Evolutionary conservation across 495 filamentous ascomycete species (phyloP).

Genomic region (Rostrohypoxylon terebratum): DNA sequence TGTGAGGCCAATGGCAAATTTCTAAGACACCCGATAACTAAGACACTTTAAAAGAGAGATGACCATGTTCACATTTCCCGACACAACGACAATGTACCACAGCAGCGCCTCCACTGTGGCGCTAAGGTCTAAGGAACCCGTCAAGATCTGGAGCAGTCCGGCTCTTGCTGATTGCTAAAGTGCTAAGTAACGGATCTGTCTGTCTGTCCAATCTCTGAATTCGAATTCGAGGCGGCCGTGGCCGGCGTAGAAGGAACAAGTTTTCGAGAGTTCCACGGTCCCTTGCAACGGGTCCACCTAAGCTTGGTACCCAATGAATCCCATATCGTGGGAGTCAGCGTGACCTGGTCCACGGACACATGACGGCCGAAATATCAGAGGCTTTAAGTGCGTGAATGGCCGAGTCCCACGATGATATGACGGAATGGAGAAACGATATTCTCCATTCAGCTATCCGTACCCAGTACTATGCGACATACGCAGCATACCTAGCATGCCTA

Average conservation of each 20-base stretch:
- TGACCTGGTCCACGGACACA: constrained; percentile 41
- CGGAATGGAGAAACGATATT: constrained; percentile 29
- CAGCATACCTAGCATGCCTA: not conserved
- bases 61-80: constrained; percentile 17
- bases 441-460: constrained; percentile 27
- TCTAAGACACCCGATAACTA: not conserved
- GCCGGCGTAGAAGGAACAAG: constrained; percentile 43
- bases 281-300: constrained; percentile 38
- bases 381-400: constrained; percentile 35
- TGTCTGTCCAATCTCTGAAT: constrained; percentile 35
- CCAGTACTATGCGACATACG: not conserved
- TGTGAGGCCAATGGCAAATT: constrained; percentile 30
- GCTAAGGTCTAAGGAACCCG: not conserved
- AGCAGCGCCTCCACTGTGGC: not conserved
- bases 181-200: constrained; percentile 37
- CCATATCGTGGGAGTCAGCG: constrained; percentile 32
- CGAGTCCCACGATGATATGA: constrained; percentile 36
- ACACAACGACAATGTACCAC: constrained; percentile 3
- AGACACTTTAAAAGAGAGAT: constrained; percentile 26
- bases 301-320: constrained; percentile 42
- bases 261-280: constrained; percentile 44
- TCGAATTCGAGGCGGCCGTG: constrained; percentile 25
- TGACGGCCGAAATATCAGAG: constrained; percentile 43
- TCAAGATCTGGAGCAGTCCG: constrained; percentile 41
- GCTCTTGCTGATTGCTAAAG: constrained; percentile 22